Conservation (phyloP, 129 eudicot species). For the Logfia minima region DNA sequence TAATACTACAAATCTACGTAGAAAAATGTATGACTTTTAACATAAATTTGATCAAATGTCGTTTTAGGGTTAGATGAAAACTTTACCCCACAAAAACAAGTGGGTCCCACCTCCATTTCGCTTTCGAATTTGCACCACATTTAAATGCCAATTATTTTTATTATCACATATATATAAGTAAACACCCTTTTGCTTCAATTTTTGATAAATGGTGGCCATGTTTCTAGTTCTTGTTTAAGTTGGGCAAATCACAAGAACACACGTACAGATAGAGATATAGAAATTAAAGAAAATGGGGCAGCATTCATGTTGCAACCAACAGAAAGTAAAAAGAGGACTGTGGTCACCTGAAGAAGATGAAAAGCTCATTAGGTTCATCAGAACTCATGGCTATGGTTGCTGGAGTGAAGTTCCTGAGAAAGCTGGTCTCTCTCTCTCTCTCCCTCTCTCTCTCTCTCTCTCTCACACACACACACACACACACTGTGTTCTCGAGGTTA, state of each 20-base stretch:
- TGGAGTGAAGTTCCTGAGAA: conserved; percentile 99
- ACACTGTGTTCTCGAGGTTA: not conserved
- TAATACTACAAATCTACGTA: conserved; percentile 54
- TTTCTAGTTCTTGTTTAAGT: conserved; percentile 31
- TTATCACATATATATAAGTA: not conserved
- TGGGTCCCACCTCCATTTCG: conserved; percentile 19
- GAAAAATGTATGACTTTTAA: conserved; percentile 21
- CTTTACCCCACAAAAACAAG: conserved; percentile 26
- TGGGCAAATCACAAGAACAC: conserved; percentile 27
- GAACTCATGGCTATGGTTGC: conserved; percentile 93
- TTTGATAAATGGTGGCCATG: conserved; percentile 26
- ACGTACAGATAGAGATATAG: not conserved
- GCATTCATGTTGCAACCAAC: conserved; percentile 96
- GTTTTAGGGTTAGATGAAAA: conserved; percentile 79
- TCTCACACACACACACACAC: not conserved
- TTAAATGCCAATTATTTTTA: conserved; percentile 25
- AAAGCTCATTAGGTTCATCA: conserved; percentile 69
- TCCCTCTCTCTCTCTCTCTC: conserved; percentile 9
- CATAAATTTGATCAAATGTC: conserved; percentile 64
- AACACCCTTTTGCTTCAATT: conserved; percentile 29
- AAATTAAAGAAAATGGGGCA: conserved; percentile 61
- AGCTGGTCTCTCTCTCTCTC: conserved; percentile 59
- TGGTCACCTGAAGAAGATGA: conserved; percentile 98
- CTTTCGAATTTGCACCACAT: conserved; percentile 31
- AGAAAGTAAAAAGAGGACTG: conserved; percentile 89